Percentiles rank a stretch among this genome's conserved stretches.
Evolutionary conservation across 1,139 yeast species (phyloP).

Genomic region (Protomyces gravidus): DNA sequence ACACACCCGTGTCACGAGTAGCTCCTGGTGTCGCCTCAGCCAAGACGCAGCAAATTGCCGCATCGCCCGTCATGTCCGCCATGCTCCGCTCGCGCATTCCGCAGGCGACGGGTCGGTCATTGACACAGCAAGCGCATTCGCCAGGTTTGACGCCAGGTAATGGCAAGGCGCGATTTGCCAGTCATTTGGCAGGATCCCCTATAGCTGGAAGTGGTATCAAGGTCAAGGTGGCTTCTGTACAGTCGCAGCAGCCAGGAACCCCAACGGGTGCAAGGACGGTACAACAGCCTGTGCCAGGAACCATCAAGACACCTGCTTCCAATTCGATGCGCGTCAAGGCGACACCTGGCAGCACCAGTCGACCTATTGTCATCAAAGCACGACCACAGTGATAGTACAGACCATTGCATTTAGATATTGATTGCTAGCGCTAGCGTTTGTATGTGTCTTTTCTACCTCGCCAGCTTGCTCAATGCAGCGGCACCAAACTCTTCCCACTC

Average conservation of each 20-base stretch:
- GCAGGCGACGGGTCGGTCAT: background rate
- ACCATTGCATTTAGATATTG: no score
- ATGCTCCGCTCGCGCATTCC: slow-evolving; percentile 6
- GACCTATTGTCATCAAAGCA: background rate
- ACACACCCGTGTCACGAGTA: background rate
- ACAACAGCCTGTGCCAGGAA: background rate
- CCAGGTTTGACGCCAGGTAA: background rate
- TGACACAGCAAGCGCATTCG: background rate
- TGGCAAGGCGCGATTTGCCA: background rate
- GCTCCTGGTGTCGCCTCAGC: background rate
- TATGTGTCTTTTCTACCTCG: slow-evolving; percentile 40
- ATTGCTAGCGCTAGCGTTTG: background rate
- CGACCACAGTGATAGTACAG: background rate
- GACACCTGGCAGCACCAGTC: background rate
- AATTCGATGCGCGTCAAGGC: background rate
- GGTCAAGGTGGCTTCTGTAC: slow-evolving; percentile 7
- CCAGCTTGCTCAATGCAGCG: slow-evolving; percentile 72
- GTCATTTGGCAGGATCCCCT: background rate
- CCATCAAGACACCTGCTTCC: background rate
- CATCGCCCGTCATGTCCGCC: slow-evolving; percentile 22
- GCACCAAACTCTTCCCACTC: slow-evolving; percentile 99
- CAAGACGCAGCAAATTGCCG: background rate
- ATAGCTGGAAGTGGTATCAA: slow-evolving; percentile 11
- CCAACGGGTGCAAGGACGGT: background rate
- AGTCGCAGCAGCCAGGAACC: background rate